phyloP scores from a whole-genome alignment of 345 rosid species.

The Camelina laxa region DNA sequence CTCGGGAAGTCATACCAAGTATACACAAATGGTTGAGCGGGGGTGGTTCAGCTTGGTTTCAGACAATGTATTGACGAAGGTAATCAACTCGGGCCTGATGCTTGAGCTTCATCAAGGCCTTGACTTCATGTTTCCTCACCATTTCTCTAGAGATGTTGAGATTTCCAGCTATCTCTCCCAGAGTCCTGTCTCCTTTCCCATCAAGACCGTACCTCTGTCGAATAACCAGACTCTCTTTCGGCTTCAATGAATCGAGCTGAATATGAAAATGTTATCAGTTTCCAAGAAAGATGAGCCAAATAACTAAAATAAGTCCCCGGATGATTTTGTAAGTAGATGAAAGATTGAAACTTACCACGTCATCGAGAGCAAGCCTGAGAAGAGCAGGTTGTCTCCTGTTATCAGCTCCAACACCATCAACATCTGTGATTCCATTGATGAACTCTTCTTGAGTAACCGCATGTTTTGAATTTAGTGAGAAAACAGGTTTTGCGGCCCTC shows the following conservation, averaged over 20 bases:
- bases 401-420: constrained; percentile 73
- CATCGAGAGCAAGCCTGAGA: constrained; percentile 97
- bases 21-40: not conserved
- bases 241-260: constrained; percentile 91
- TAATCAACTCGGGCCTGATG: constrained; percentile 89
- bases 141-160: constrained; percentile 94
- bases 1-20: constrained; percentile 8
- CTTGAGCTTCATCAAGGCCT: constrained; percentile 97
- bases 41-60: constrained; percentile 29
- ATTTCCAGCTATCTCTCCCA: constrained; percentile 93
- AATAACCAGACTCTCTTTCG: constrained; percentile 92
- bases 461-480: constrained; percentile 79
- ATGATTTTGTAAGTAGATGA: constrained; percentile 12
- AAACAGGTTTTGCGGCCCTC: constrained; percentile 73
- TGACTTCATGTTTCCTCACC: constrained; percentile 96
- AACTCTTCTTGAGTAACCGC: constrained; percentile 83
- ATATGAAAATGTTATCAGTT: constrained; percentile 3
- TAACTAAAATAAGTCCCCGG: not conserved
- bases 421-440: constrained; percentile 72
- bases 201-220: constrained; percentile 94
- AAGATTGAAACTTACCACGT: constrained; percentile 62
- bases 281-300: not conserved
- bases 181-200: constrained; percentile 90
- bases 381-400: constrained; percentile 72
- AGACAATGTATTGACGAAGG: constrained; percentile 71